Conservation (phyloP, 768 basidiomycete genomes). For the Tephrocybe sp. region DNA sequence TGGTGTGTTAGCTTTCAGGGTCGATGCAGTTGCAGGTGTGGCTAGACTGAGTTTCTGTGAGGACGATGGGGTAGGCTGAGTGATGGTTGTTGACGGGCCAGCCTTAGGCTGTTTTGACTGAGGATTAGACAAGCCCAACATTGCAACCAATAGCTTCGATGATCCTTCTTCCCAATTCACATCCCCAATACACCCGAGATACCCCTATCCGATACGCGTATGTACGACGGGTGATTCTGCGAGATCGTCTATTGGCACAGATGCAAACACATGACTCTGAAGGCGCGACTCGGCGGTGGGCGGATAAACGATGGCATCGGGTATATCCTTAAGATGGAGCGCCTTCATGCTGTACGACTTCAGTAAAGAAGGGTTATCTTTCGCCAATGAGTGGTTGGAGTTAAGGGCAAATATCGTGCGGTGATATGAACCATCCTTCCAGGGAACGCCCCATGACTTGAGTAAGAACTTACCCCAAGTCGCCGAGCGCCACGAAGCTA, state of each 20-base stretch:
- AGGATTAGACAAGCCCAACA: slow-evolving; percentile 25
- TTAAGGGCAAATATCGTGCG: slow-evolving; percentile 36
- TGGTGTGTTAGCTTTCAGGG: background rate
- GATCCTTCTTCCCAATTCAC: slow-evolving; percentile 27
- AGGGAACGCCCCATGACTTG: slow-evolving; percentile 29
- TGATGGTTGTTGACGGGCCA: background rate
- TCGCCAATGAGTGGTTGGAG: slow-evolving; percentile 23
- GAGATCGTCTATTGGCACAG: slow-evolving; percentile 10
- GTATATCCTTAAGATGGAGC: slow-evolving; percentile 29
- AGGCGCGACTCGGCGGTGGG: slow-evolving; percentile 21
- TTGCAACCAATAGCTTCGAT: slow-evolving; percentile 28
- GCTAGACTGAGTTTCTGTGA: background rate
- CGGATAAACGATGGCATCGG: slow-evolving; percentile 30
- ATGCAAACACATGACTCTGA: slow-evolving; percentile 25
- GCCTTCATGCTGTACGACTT: slow-evolving; percentile 41
- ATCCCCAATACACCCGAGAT: slow-evolving; percentile 35
- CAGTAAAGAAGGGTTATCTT: slow-evolving; percentile 25
- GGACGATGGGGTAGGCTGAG: background rate
- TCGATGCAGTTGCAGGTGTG: background rate
- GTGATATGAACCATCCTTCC: slow-evolving; percentile 37
- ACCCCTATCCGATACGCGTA: slow-evolving; percentile 30
- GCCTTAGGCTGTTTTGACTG: background rate
- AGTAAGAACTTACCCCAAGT: slow-evolving; percentile 28
- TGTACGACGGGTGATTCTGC: slow-evolving; percentile 24
- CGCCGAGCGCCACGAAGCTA: slow-evolving; percentile 19